Evolutionary conservation across 345 rosid species (phyloP), one percentile per base, ranked within the genome.

Genomic region (Psidium friedrichsthalianum): DNA sequence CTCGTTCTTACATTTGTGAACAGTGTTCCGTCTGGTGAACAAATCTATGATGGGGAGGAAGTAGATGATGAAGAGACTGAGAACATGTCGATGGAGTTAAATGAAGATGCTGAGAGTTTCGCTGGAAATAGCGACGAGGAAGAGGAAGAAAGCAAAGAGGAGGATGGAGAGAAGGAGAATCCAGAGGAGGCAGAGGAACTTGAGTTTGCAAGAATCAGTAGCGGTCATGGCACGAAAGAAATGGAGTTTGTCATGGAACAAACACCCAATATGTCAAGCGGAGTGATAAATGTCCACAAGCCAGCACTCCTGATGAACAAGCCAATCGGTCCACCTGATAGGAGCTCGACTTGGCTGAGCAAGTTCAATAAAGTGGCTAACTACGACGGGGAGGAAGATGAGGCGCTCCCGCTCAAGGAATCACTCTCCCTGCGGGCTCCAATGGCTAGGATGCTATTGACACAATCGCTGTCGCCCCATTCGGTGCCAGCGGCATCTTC

Each of bases 1-100:
- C 97, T 98, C 69, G 93, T 96, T 36, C 98, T 98, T 44, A 90
- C 97, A 11, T 94, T 96, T 25, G 85, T 85, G 27, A 83, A 82
- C 86, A 82, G 29, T 14, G 44, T 27, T 56, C 44, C 51, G 24
- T 36, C 69, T 32, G 21, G 25, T 3, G 55, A 54, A 16, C 83
- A 86, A 82, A 51, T 55, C 56, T 59, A 32, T 8, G 55, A 55
- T 51, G 59, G 56, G 29, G 87, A 47, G 87, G 59, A 64, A 83
- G 82, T 16, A 51, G 24, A 82, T 59, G 83, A n/a, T 51, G 83
- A 54, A 83, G 87, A 56, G 49, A 27, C 80, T 36, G 80, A 53
- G 85, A 32, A 64, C 25, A 22, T 58, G 27, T 40, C 20, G 44
- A 27, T 24, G 55, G 85, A 59, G 80, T 24, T 24, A 6, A 42